Conservation (phyloP, 441 rosid species). For the Viola pubescens region DNA sequence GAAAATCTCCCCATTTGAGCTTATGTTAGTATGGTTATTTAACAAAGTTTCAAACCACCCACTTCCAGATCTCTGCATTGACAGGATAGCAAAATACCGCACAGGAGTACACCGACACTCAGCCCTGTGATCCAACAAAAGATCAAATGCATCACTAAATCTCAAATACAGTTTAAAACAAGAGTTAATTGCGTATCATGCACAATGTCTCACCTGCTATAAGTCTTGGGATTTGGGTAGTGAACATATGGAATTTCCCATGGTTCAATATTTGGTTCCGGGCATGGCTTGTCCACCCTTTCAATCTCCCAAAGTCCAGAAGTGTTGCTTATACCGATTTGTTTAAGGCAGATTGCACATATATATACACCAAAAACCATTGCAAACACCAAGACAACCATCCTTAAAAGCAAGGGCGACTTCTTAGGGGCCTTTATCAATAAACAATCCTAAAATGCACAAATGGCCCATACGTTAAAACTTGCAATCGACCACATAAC, state of each 20-base stretch:
- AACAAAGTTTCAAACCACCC: slow-evolving; percentile 97
- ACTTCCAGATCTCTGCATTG: slow-evolving; percentile 99
- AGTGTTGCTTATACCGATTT: slow-evolving; percentile 23
- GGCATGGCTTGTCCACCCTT: slow-evolving; percentile 42
- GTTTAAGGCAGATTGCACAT: slow-evolving; percentile 36
- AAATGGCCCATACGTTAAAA: slow-evolving; percentile 5
- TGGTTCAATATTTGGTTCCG: slow-evolving; percentile 65
- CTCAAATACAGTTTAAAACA: slow-evolving; percentile 2
- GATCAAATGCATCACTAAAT: slow-evolving; percentile 17
- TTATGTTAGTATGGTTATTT: slow-evolving; percentile 86
- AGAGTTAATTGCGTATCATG: slow-evolving; percentile 7
- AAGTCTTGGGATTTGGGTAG: slow-evolving; percentile 70
- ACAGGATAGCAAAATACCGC: slow-evolving; percentile 82
- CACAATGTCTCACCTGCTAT: slow-evolving; percentile 45
- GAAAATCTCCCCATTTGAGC: slow-evolving; percentile 94
- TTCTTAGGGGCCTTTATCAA: slow-evolving; percentile 34
- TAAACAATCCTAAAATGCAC: slow-evolving; percentile 26
- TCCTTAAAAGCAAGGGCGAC: slow-evolving; percentile 32
- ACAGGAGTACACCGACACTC: slow-evolving; percentile 93
- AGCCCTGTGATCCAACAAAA: slow-evolving; percentile 40
- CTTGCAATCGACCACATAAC: not conserved
- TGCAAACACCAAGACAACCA: slow-evolving; percentile 35
- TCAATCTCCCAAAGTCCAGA: slow-evolving; percentile 21
- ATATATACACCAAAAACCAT: slow-evolving; percentile 32
- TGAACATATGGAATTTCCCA: slow-evolving; percentile 94